Conservation (phyloP, 1,284 basidiomycete species). For the Trametes versicolor region DNA sequence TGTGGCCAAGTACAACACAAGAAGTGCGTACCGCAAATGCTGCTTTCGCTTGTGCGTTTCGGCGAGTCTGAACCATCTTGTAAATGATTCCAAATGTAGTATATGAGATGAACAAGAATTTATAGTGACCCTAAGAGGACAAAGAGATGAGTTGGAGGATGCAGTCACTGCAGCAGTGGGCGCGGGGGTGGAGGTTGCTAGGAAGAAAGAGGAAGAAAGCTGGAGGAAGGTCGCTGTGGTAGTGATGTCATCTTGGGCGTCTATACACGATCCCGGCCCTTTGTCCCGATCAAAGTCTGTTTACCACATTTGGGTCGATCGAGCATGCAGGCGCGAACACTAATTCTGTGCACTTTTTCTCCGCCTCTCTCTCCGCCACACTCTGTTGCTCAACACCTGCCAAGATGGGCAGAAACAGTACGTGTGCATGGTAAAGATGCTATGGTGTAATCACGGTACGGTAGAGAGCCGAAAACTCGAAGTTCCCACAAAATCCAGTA, state of each 20-base stretch:
- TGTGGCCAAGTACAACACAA: neutral
- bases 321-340: neutral
- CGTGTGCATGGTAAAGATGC: constrained; percentile 34
- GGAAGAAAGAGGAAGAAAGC: no score
- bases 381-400: neutral
- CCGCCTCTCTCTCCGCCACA: no score
- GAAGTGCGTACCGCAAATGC: neutral
- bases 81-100: neutral
- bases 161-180: no score
- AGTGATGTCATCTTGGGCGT: no score
- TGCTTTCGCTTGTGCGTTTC: neutral
- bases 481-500: constrained; percentile 67
- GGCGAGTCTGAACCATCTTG: neutral
- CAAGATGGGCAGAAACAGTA: constrained; percentile 68
- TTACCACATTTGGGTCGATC: no score
- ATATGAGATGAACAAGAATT: no score
- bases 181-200: no score
- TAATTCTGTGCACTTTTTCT: neutral
- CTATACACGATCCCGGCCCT: neutral
- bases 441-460: constrained; percentile 13
- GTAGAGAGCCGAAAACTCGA: constrained; percentile 56
- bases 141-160: no score
- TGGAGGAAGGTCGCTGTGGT: no score
- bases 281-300: neutral
- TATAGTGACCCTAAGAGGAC: no score